These are phyloP conservation scores for Fragaria iinumae DNA, from an alignment of 306 rosid species.

Conservation along the genomic window DNA sequence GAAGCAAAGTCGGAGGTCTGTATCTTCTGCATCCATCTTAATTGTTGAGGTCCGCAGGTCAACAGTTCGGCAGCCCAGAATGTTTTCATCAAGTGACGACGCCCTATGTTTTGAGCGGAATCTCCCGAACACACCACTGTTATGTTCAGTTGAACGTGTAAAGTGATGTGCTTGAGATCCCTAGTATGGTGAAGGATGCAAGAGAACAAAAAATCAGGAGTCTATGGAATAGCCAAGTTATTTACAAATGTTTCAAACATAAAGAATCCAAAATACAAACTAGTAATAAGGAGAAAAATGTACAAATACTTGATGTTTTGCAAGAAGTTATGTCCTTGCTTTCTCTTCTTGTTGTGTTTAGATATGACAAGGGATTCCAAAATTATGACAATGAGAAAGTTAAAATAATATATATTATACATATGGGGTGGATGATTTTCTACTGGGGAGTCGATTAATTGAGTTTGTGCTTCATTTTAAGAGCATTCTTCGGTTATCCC, in stretches of 20 bases:
- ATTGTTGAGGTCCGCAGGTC: constrained; percentile 83
- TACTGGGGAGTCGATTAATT: background rate
- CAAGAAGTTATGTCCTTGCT: no score
- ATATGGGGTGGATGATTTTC: background rate
- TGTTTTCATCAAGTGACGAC: constrained; percentile 60
- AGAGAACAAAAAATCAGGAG: constrained; percentile 31
- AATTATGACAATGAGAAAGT: background rate
- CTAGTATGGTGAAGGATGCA: constrained; percentile 31
- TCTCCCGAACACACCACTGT: constrained; percentile 85
- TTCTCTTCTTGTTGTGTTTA: background rate
- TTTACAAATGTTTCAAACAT: background rate
- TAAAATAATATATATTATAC: background rate
- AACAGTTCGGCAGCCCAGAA: constrained; percentile 64
- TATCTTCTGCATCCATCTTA: constrained; percentile 92
- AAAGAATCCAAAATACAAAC: background rate
- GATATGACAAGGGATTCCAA: background rate
- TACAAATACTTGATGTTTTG: constrained; percentile 2
- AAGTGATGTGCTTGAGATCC: constrained; percentile 64
- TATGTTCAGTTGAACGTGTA: constrained; percentile 60
- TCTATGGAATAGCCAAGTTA: background rate
- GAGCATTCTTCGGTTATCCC: background rate
- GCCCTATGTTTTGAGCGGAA: constrained; percentile 76
- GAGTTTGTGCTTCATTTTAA: background rate
- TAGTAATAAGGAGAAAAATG: background rate
- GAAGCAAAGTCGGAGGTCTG: constrained; percentile 94